These are phyloP conservation scores for Periconia macrospinosa DNA, from an alignment of 2,329 filamentous ascomycete genomes.

Conservation along the genomic window DNA sequence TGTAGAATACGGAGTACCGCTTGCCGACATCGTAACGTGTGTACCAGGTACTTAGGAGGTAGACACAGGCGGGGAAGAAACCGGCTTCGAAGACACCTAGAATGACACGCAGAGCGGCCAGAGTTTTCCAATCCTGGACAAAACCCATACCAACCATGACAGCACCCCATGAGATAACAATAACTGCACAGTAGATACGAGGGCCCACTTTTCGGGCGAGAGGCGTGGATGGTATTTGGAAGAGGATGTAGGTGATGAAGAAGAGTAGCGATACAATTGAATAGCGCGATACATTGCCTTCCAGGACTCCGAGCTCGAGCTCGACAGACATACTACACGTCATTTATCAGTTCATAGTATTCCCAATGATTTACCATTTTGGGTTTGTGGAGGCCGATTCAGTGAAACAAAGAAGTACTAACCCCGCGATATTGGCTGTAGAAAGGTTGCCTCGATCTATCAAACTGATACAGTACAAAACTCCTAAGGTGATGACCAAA, in stretches of 20 bases:
- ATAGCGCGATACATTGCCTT: conserved; percentile 37
- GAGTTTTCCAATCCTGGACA: conserved; percentile 35
- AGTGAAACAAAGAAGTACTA: conserved; percentile 10
- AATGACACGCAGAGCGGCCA: conserved; percentile 42
- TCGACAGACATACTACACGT: conserved; percentile 43
- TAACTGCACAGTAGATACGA: conserved; percentile 36
- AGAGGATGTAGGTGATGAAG: conserved; percentile 48
- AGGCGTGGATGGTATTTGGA: conserved; percentile 46
- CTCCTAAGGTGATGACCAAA: conserved; percentile 51
- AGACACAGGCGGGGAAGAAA: conserved; percentile 48
- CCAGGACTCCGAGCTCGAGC: conserved; percentile 31
- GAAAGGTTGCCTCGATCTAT: conserved; percentile 80
- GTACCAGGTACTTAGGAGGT: conserved; percentile 50
- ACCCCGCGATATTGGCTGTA: conserved; percentile 72
- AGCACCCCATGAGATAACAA: conserved; percentile 45
- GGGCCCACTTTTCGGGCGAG: conserved; percentile 47
- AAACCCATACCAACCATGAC: conserved; percentile 51
- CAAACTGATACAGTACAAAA: conserved; percentile 73
- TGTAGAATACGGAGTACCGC: conserved; percentile 69
- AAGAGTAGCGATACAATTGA: conserved; percentile 63
- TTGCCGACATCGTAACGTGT: conserved; percentile 67
- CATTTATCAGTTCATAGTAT: not conserved
- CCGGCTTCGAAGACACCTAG: conserved; percentile 47
- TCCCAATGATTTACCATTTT: not conserved
- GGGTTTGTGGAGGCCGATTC: not conserved